phyloP scores from a whole-genome alignment of 768 basidiomycete genomes.

The Heimioporus sp. region DNA sequence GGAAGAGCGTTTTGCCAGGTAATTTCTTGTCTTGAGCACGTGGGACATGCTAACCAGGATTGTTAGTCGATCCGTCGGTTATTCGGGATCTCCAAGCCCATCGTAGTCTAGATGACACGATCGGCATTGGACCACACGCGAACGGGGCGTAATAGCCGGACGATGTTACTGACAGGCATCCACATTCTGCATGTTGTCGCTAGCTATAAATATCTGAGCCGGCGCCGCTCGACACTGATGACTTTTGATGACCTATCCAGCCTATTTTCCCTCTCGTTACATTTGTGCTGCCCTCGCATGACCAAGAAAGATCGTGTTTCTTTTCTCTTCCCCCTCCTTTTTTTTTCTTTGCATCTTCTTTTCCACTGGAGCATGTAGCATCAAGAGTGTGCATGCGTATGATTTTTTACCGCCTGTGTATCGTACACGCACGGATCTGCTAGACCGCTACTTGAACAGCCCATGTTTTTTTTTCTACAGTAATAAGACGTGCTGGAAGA shows the following conservation, averaged over 20 bases:
- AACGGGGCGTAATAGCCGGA: slow-evolving; percentile 29
- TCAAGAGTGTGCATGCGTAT: slow-evolving; percentile 27
- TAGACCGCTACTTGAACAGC: slow-evolving; percentile 12
- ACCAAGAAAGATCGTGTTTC: slow-evolving; percentile 12
- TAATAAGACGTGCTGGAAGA: background rate
- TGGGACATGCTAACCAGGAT: slow-evolving; percentile 15
- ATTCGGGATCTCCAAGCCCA: slow-evolving; percentile 86
- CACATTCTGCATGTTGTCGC: slow-evolving; percentile 14
- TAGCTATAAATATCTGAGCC: slow-evolving; percentile 24
- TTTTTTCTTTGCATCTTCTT: background rate
- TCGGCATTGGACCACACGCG: slow-evolving; percentile 29
- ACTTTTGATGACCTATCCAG: slow-evolving; percentile 28
- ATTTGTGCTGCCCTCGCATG: slow-evolving; percentile 19
- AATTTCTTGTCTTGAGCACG: slow-evolving; percentile 12
- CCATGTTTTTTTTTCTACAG: background rate
- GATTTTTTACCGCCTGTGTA: slow-evolving; percentile 18
- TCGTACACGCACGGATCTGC: slow-evolving; percentile 25
- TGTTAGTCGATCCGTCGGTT: slow-evolving; percentile 81
- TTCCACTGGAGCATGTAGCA: slow-evolving; percentile 22
- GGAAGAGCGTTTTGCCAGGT: slow-evolving; percentile 96
- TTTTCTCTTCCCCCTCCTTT: slow-evolving; percentile 7
- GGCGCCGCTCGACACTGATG: slow-evolving; percentile 21
- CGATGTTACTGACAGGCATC: slow-evolving; percentile 13
- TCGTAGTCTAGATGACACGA: slow-evolving; percentile 69
- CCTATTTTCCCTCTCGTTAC: slow-evolving; percentile 16